These are phyloP conservation scores for Pyricularia grisea DNA, from an alignment of 2,329 filamentous ascomycete species.

Conservation along the genomic window DNA sequence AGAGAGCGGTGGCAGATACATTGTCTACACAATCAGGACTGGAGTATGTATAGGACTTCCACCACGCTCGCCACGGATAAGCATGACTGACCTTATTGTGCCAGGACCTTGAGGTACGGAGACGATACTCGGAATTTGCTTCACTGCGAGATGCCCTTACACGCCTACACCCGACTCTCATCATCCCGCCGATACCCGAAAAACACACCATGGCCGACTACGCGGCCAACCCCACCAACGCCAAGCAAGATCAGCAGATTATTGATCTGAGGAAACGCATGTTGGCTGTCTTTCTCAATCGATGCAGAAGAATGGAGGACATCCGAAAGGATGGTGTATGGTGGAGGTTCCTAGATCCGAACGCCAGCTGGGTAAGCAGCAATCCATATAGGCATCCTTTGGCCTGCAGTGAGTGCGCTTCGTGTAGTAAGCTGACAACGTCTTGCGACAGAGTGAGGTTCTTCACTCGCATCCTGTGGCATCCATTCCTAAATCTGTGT, in stretches of 20 bases:
- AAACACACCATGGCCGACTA: constrained; percentile 99
- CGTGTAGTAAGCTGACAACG: neutral
- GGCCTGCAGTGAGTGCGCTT: neutral
- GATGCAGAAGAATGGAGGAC: constrained; percentile 86
- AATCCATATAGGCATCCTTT: neutral
- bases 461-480: constrained; percentile 82
- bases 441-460: constrained; percentile 82
- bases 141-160: constrained; percentile 83
- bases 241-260: constrained; percentile 93
- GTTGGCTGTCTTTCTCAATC: constrained; percentile 89
- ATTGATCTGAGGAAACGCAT: constrained; percentile 96
- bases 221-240: constrained; percentile 92
- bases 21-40: constrained; percentile 94
- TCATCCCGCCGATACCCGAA: constrained; percentile 94
- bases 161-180: constrained; percentile 84
- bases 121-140: constrained; percentile 93
- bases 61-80: neutral
- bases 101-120: constrained; percentile 88
- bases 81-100: constrained; percentile 6
- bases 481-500: constrained; percentile 85
- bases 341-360: constrained; percentile 96
- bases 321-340: constrained; percentile 89
- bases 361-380: constrained; percentile 82
- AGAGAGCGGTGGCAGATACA: constrained; percentile 86
- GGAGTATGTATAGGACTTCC: constrained; percentile 47